phyloP scores from a whole-genome alignment of 2,329 filamentous ascomycete species.

The Claviceps spartinae region DNA sequence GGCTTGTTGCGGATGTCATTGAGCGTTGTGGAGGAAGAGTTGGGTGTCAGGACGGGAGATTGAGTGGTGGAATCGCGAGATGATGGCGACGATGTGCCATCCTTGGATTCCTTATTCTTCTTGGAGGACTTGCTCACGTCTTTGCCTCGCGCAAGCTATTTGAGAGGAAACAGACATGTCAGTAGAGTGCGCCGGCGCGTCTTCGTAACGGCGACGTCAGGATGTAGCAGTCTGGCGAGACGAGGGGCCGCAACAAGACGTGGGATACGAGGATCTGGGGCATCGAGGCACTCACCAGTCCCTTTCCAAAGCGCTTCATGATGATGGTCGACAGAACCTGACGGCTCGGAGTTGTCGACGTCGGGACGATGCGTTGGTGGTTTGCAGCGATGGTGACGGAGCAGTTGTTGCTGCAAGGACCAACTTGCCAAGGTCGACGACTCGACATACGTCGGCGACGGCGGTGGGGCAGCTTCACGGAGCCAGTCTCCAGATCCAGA shows the following conservation, averaged over 20 bases:
- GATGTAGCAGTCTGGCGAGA: background rate
- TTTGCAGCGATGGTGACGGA: background rate
- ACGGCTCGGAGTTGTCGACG: slow-evolving; percentile 5
- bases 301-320: slow-evolving; percentile 97
- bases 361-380: slow-evolving; percentile 2
- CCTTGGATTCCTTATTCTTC: slow-evolving; percentile 59
- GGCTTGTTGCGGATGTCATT: slow-evolving; percentile 79
- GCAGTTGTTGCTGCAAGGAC: slow-evolving; percentile 3
- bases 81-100: slow-evolving; percentile 70
- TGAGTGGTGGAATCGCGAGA: slow-evolving; percentile 40
- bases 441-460: slow-evolving; percentile 6
- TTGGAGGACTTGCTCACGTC: slow-evolving; percentile 70
- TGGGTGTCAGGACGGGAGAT: slow-evolving; percentile 59
- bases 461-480: slow-evolving; percentile 12
- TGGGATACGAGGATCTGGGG: background rate
- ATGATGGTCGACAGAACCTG: slow-evolving; percentile 26
- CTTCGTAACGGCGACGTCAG: background rate
- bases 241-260: slow-evolving; percentile 11
- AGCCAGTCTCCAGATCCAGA: background rate
- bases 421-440: background rate
- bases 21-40: slow-evolving; percentile 77
- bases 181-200: slow-evolving; percentile 5
- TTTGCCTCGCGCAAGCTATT: slow-evolving; percentile 83
- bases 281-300: slow-evolving; percentile 38
- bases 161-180: slow-evolving; percentile 7